These are phyloP conservation scores for Scheffersomyces stipitis DNA, from an alignment of 805 yeast genomes.

Conservation along the genomic window DNA sequence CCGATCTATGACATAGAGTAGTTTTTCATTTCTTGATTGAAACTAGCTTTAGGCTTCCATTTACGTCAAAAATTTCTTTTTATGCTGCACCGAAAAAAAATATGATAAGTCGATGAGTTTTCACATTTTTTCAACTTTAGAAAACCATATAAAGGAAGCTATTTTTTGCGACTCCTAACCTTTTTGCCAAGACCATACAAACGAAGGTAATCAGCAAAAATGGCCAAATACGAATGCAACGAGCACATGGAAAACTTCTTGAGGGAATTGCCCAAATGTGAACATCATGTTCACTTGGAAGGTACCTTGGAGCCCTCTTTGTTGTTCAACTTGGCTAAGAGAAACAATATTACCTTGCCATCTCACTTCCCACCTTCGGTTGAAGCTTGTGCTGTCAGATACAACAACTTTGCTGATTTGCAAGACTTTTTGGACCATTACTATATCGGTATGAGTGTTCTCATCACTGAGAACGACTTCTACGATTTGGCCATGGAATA, in stretches of 20 bases:
- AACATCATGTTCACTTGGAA: conserved; percentile 82
- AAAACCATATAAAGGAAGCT: too few species aligned
- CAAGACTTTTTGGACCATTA: conserved; percentile 80
- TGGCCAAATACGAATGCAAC: conserved; percentile 3
- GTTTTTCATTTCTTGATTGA: too few species aligned
- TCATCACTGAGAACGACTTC: conserved; percentile 69
- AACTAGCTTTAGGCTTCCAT: too few species aligned
- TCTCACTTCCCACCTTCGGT: conserved; percentile 58
- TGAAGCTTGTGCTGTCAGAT: conserved; percentile 50
- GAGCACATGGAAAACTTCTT: conserved; percentile 4
- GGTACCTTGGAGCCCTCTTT: conserved; percentile 77
- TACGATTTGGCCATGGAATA: conserved; percentile 76
- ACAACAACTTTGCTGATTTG: conserved; percentile 60
- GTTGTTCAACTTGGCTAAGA: conserved; percentile 64
- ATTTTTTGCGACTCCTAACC: too few species aligned
- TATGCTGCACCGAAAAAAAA: too few species aligned
- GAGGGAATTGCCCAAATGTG: conserved; percentile 76
- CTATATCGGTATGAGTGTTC: conserved; percentile 79
- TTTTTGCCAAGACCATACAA: too few species aligned
- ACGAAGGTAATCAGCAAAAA: too few species aligned
- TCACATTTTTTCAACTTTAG: too few species aligned
- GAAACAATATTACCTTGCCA: conserved; percentile 64
- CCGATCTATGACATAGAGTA: too few species aligned
- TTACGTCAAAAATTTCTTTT: too few species aligned
- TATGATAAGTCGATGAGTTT: too few species aligned